phyloP scores from a whole-genome alignment of 2,329 filamentous ascomycete genomes.

The Neonectria sp. region DNA sequence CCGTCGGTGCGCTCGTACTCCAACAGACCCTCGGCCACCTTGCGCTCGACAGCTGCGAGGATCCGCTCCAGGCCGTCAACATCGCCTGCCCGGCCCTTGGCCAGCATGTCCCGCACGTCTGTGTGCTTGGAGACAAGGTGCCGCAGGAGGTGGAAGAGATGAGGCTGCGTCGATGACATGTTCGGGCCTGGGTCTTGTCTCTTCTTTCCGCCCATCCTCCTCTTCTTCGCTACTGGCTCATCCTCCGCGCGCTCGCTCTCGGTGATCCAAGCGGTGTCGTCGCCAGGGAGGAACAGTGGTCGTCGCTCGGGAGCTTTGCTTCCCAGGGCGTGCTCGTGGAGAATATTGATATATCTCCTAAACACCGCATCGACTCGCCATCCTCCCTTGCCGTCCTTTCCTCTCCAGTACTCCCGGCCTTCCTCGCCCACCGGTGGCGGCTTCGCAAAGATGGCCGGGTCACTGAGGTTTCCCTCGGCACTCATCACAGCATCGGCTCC shows the following conservation, averaged over 20 bases:
- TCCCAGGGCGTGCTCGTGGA: conserved; percentile 83
- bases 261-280: conserved; percentile 63
- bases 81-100: conserved; percentile 77
- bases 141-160: conserved; percentile 92
- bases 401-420: conserved; percentile 89
- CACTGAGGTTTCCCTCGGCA: conserved; percentile 94
- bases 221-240: conserved; percentile 69
- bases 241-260: conserved; percentile 53
- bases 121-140: conserved; percentile 86
- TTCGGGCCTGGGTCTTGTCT: conserved; percentile 69
- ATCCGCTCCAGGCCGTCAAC: conserved; percentile 84
- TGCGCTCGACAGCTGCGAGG: conserved; percentile 80
- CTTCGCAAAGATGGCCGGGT: conserved; percentile 87
- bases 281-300: conserved; percentile 80
- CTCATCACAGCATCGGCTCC: conserved; percentile 96
- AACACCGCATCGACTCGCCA: conserved; percentile 92
- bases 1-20: conserved; percentile 73
- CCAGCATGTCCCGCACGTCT: conserved; percentile 88
- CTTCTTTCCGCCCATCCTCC: conserved; percentile 55
- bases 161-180: conserved; percentile 86
- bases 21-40: conserved; percentile 79
- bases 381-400: conserved; percentile 82
- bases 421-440: conserved; percentile 76
- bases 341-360: conserved; percentile 90
- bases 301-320: conserved; percentile 75